A percentile compares a stretch with the other conserved stretches of the same genome.
Evolutionary conservation across 352 stramenopile species (phyloP).

Genomic region (Globisporangium megalacanthum): DNA sequence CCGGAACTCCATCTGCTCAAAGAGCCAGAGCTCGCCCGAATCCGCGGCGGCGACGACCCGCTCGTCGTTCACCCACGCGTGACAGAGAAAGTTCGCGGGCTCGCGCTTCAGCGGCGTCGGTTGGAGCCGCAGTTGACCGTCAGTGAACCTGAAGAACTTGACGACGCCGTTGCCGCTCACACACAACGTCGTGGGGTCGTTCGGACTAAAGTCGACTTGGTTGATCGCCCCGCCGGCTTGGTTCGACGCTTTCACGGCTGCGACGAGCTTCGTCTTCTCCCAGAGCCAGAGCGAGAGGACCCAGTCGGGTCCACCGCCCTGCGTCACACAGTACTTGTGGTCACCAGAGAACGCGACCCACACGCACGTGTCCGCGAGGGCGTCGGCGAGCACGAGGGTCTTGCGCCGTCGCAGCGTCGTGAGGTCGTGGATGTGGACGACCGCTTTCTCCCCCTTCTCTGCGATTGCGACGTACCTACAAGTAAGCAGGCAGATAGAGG

Average conservation of each 20-base stretch:
- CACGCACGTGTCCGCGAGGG: conserved; percentile 70
- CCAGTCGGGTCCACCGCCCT: conserved; percentile 89
- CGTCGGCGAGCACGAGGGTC: conserved; percentile 74
- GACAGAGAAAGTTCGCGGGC: conserved; percentile 83
- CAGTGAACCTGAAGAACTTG: conserved; percentile 87
- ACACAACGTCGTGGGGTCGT: conserved; percentile 78
- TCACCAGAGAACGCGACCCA: conserved; percentile 88
- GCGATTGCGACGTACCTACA: conserved; percentile 80
- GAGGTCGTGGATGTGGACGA: conserved; percentile 91
- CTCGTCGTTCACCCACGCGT: conserved; percentile 91
- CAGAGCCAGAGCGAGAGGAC: conserved; percentile 87
- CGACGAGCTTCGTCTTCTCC: conserved; percentile 90
- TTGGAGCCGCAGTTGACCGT: conserved; percentile 77
- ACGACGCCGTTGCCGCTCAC: conserved; percentile 86
- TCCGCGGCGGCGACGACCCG: conserved; percentile 86
- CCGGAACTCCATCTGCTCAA: conserved; percentile 91
- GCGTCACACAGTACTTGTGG: conserved; percentile 87
- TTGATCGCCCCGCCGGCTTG: conserved; percentile 66
- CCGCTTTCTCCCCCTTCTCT: conserved; percentile 72
- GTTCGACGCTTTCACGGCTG: conserved; percentile 66
- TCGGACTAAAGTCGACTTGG: conserved; percentile 88
- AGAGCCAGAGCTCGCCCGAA: conserved; percentile 87
- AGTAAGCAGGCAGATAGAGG: not conserved
- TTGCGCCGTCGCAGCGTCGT: conserved; percentile 82
- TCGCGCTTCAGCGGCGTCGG: conserved; percentile 68